Percentiles rank a stretch among this genome's conserved stretches.
Conservation (phyloP, 352 stramenopile genomes). For the Phytophthora pistaciae region DNA sequence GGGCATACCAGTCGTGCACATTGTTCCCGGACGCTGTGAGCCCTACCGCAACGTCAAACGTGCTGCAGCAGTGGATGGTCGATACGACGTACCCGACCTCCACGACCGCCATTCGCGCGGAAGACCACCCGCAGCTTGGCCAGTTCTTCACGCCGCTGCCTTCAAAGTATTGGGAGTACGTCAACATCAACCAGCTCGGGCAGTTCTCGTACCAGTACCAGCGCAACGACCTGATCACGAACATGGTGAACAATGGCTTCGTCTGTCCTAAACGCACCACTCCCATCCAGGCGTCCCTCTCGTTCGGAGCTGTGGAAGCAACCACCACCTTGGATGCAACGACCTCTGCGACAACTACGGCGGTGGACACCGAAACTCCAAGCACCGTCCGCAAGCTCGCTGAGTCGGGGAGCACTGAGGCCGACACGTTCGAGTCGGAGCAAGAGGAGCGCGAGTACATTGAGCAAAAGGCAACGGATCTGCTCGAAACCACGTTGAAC, state of each 20-base stretch:
- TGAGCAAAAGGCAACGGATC: constrained; percentile 26
- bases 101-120: constrained; percentile 18
- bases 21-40: constrained; percentile 26
- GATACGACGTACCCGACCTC: constrained; percentile 16
- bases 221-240: constrained; percentile 36
- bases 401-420: neutral
- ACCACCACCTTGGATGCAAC: neutral
- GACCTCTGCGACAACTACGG: neutral
- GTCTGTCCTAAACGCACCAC: constrained; percentile 31
- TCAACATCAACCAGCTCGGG: constrained; percentile 39
- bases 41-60: constrained; percentile 29
- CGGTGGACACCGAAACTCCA: neutral
- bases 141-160: constrained; percentile 35
- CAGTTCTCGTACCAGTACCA: constrained; percentile 41
- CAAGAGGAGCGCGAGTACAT: constrained; percentile 27
- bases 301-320: neutral
- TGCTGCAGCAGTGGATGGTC: constrained; percentile 43
- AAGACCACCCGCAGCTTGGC: constrained; percentile 27
- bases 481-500: constrained; percentile 27
- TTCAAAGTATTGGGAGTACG: constrained; percentile 36
- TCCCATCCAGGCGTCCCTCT: constrained; percentile 12
- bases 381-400: constrained; percentile 1
- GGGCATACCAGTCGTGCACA: constrained; percentile 47
- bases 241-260: constrained; percentile 38
- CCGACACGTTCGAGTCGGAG: constrained; percentile 10